Evolutionary conservation across 768 basidiomycete species (phyloP).

Genomic region (Gymnopilus junonius): DNA sequence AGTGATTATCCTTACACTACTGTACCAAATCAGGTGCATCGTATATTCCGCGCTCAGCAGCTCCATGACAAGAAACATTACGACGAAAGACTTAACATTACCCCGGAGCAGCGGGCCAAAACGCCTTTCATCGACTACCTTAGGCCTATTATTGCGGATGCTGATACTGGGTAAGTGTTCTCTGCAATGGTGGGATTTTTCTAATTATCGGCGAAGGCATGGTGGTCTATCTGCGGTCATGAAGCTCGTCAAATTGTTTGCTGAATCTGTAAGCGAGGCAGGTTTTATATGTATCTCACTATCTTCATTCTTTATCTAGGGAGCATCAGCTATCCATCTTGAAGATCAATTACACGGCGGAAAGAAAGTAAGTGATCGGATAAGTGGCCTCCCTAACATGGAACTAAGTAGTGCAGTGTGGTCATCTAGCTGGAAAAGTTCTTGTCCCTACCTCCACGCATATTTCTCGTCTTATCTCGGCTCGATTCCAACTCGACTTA

Average conservation of each 20-base stretch:
- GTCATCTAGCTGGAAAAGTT: conserved; percentile 91
- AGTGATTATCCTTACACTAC: conserved; percentile 97
- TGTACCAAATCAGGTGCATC: conserved; percentile 93
- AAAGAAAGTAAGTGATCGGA: conserved; percentile 65
- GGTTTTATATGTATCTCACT: not conserved
- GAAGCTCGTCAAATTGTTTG: conserved; percentile 93
- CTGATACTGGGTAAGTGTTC: conserved; percentile 80
- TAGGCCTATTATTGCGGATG: conserved; percentile 92
- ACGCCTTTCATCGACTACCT: conserved; percentile 87
- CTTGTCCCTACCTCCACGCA: conserved; percentile 91
- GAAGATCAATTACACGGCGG: conserved; percentile 96
- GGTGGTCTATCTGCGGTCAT: conserved; percentile 93
- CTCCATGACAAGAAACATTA: conserved; percentile 93
- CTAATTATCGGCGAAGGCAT: conserved; percentile 55
- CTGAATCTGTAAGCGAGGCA: conserved; percentile 70
- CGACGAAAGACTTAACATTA: conserved; percentile 76
- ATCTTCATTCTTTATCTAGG: conserved; percentile 43
- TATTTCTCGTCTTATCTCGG: conserved; percentile 79
- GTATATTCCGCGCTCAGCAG: conserved; percentile 90
- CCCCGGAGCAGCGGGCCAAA: conserved; percentile 65
- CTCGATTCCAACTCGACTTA: conserved; percentile 91
- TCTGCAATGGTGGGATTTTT: not conserved
- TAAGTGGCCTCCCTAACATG: not conserved
- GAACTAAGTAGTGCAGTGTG: conserved; percentile 54
- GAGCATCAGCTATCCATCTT: conserved; percentile 88